phyloP scores from a whole-genome alignment of 2,329 filamentous ascomycete species.

The Nemania abortiva region DNA sequence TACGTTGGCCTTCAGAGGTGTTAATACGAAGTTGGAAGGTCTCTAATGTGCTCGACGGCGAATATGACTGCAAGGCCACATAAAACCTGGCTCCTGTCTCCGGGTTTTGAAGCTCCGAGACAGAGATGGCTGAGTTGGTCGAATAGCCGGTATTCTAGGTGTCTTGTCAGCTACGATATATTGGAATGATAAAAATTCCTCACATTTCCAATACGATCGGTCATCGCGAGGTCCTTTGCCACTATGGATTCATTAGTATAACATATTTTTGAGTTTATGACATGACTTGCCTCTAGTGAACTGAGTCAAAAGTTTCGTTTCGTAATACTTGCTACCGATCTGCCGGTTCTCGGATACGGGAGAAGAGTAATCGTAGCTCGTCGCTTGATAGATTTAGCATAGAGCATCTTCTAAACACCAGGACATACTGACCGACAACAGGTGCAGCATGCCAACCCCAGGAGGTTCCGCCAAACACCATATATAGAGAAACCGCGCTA shows the following conservation, averaged over 20 bases:
- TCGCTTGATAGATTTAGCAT: slow-evolving; percentile 51
- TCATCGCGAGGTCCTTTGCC: slow-evolving; percentile 67
- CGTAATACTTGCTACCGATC: slow-evolving; percentile 71
- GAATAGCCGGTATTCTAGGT: slow-evolving; percentile 63
- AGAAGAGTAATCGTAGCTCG: slow-evolving; percentile 73
- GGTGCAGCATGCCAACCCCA: slow-evolving; percentile 71
- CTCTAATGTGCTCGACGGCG: slow-evolving; percentile 63
- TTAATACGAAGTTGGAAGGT: slow-evolving; percentile 66
- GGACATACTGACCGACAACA: slow-evolving; percentile 55
- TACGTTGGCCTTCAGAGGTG: slow-evolving; percentile 64
- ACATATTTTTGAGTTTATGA: too few species aligned
- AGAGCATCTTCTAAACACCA: neutral
- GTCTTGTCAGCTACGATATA: neutral
- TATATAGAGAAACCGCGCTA: slow-evolving; percentile 71
- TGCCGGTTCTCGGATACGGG: slow-evolving; percentile 70
- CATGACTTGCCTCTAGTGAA: slow-evolving; percentile 61
- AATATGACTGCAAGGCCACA: slow-evolving; percentile 66
- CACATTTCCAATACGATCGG: slow-evolving; percentile 59
- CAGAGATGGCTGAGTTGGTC: slow-evolving; percentile 63
- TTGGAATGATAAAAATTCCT: neutral
- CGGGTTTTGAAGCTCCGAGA: slow-evolving; percentile 69
- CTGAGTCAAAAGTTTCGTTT: slow-evolving; percentile 71
- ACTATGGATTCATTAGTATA: slow-evolving; percentile 46
- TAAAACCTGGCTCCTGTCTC: slow-evolving; percentile 70
- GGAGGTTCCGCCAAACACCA: slow-evolving; percentile 74